Evolutionary conservation across 192 early-diverging fungal genomes (phyloP).

Genomic region (Lobosporangium transversale): DNA sequence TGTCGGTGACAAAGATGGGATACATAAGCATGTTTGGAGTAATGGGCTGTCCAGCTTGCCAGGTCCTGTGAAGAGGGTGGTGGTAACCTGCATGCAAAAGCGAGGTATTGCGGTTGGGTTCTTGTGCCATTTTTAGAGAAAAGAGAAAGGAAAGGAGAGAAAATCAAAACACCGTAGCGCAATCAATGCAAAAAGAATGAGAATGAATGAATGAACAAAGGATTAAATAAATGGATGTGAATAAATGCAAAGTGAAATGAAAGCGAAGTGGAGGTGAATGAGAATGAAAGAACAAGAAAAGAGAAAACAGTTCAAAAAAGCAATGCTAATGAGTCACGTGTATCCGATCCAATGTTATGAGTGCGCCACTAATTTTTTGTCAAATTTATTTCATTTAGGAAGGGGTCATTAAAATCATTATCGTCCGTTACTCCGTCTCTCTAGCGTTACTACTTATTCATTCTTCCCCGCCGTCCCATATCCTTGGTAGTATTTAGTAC

Average conservation of each 20-base stretch:
- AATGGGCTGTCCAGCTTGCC: slow-evolving; percentile 79
- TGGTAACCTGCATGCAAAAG: slow-evolving; percentile 91
- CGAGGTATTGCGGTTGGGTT: slow-evolving; percentile 60
- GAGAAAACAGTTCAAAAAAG: too few relatives aligned
- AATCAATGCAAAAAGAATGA: neutral
- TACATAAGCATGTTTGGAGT: slow-evolving; percentile 86
- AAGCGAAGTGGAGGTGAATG: too few relatives aligned
- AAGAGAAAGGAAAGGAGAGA: neutral
- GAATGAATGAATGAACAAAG: neutral
- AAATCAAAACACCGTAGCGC: neutral
- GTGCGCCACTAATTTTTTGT: too few relatives aligned
- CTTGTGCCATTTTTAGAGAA: slow-evolving; percentile 20
- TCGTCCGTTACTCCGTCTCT: too few relatives aligned
- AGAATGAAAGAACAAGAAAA: too few relatives aligned
- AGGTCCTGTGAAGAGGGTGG: slow-evolving; percentile 80
- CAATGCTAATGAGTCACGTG: too few relatives aligned
- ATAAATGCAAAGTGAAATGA: too few relatives aligned
- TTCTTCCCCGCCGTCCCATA: neutral
- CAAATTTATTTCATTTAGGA: too few relatives aligned
- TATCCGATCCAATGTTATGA: too few relatives aligned
- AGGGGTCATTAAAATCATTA: too few relatives aligned
- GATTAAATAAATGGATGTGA: too few relatives aligned
- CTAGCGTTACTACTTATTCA: too few relatives aligned
- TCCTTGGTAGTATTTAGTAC: neutral
- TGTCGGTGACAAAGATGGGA: slow-evolving; percentile 94